Evolutionary conservation across 441 rosid species (phyloP).

Genomic region (Mallotus japonicus): DNA sequence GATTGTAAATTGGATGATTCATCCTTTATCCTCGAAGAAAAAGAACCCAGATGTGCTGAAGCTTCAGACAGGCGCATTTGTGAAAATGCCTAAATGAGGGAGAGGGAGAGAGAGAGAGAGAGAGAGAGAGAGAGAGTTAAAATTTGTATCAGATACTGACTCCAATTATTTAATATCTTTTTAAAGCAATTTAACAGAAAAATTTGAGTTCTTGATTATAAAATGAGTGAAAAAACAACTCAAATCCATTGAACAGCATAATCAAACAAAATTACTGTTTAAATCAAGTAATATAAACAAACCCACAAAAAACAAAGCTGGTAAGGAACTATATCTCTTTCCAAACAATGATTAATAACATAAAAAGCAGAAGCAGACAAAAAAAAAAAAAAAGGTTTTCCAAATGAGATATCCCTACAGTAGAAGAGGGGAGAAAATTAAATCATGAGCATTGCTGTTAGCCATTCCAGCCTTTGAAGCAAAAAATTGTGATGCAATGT

Average conservation of each 20-base stretch:
- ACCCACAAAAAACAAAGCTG: neutral
- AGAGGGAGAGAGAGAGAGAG: constrained; percentile 9
- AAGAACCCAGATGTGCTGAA: constrained; percentile 97
- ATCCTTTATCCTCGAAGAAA: constrained; percentile 83
- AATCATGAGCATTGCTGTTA: neutral
- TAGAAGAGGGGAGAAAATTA: neutral
- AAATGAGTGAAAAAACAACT: neutral
- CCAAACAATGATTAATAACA: neutral
- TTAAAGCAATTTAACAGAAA: neutral
- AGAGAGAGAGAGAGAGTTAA: constrained; percentile 1
- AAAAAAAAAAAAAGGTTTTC: neutral
- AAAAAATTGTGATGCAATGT: neutral
- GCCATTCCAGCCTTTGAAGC: neutral
- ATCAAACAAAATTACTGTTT: no score
- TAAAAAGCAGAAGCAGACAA: neutral
- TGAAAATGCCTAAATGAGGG: constrained; percentile 71
- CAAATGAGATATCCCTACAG: neutral
- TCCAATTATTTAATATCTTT: neutral
- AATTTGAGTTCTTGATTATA: neutral
- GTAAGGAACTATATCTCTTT: no score
- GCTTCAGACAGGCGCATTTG: constrained; percentile 99
- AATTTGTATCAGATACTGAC: constrained; percentile 11
- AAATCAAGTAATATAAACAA: neutral
- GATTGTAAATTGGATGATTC: constrained; percentile 58
- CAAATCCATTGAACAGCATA: neutral